A percentile compares a stretch with the other conserved stretches of the same genome.
phyloP scores from a whole-genome alignment of 371 early-diverging fungal species.

The Parasitella parasitica region DNA sequence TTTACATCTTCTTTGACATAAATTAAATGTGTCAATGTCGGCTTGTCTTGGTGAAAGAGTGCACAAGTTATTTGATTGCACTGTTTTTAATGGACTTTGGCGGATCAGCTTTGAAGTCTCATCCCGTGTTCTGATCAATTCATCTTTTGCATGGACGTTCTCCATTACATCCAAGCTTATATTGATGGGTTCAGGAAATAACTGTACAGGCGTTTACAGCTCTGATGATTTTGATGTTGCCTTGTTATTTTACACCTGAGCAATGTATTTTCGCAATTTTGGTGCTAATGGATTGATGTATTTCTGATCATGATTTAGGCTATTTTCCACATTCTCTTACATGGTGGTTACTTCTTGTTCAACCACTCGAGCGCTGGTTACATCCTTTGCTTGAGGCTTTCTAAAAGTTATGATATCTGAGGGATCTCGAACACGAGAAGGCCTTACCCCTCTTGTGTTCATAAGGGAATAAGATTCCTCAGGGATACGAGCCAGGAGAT shows the following conservation, averaged over 20 bases:
- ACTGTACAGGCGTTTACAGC: not conserved
- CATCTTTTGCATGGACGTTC: not conserved
- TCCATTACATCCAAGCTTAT: constrained; percentile 7
- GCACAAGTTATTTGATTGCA: constrained; percentile 25
- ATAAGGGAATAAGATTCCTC: not conserved
- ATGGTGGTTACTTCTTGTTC: constrained; percentile 18
- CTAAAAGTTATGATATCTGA: not conserved
- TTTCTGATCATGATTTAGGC: not conserved
- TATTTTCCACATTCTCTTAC: constrained; percentile 3
- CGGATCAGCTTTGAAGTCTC: not conserved
- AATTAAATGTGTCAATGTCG: not conserved
- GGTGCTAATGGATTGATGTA: constrained; percentile 35
- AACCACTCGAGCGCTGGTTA: constrained; percentile 21
- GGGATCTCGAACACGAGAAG: constrained; percentile 1
- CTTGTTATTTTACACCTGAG: constrained; percentile 3
- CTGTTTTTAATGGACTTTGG: constrained; percentile 18
- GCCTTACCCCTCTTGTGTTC: not conserved
- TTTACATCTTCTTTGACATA: constrained; percentile 18
- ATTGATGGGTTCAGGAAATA: not conserved
- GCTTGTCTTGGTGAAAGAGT: constrained; percentile 20
- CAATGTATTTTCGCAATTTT: constrained; percentile 13
- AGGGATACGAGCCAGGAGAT: constrained; percentile 7
- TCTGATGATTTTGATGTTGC: not conserved
- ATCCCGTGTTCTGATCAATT: not conserved
- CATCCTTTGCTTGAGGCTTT: constrained; percentile 48